Base-by-base conservation (phyloP, 345 rosid genomes). In the Raphanus sativus region DNA sequence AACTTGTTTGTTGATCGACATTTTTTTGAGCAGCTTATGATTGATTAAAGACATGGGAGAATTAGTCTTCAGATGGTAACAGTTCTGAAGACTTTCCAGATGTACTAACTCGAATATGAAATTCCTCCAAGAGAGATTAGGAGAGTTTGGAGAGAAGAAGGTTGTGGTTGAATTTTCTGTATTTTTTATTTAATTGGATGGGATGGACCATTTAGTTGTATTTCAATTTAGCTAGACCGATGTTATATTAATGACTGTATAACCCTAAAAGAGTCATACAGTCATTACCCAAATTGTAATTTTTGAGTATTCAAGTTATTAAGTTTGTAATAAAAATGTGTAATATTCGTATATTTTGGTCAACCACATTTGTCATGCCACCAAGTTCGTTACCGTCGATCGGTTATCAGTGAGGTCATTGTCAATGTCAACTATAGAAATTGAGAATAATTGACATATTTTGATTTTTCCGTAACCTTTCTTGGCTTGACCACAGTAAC, bases 51-150 rank as follows among this genome's bases (percentile, higher is more conserved):
- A 32, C 1, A n/a, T n/a, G n/a, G n/a, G n/a, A n/a, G n/a, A n/a
- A n/a, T n/a, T n/a, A n/a, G n/a, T n/a, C n/a, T n/a, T n/a, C n/a
- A n/a, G n/a, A n/a, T n/a, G n/a, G n/a, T 33, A 73, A 67, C 75
- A 59, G 40, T 33, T 62, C 76, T 32, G 66, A 62, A 11, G 89
- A 75, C 59, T 77, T 86, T 28, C 80, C 84, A 30, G 77, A 79
- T 89, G 87, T 83, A 60, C 12, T 42, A 32, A 58, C 70, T 65
- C 6, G 17, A 70, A 40, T 42, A n/a, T 32, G 21, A 60, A 55
- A 7, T 36, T 55, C 25, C 33, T 62, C 33, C 34, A 7, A 62
- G 34, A 73, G 40, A 48, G 56, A 60, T 45, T 7, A 21, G 50
- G 32, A 78, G 81, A 79, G 79, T 64, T 80, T 68, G 21, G 62